These are phyloP conservation scores for Umbellularia californica DNA, from an alignment of 164 flowering plant genomes.

Conservation along the genomic window DNA sequence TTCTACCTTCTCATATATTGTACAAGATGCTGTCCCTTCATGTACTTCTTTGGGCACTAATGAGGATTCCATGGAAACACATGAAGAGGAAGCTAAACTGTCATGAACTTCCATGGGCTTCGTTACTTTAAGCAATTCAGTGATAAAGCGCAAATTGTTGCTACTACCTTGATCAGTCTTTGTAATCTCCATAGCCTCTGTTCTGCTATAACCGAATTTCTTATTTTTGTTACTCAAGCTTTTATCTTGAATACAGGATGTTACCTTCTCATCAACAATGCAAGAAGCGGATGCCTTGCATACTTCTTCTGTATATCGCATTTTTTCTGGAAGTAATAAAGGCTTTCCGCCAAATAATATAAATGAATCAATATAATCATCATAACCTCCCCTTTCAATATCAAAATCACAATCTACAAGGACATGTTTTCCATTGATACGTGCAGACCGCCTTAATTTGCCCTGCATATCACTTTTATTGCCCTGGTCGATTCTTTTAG, in stretches of 20 bases:
- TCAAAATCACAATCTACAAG: not conserved
- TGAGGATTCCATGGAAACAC: not conserved
- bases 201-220: not conserved
- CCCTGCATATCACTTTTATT: not conserved
- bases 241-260: constrained; percentile 6
- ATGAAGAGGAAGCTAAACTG: not conserved
- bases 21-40: no score
- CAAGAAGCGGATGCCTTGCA: not conserved
- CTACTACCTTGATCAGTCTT: no score
- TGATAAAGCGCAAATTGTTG: no score
- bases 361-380: not conserved
- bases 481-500: not conserved
- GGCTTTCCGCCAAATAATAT: not conserved
- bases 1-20: no score
- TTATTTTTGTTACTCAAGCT: constrained; percentile 7
- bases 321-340: not conserved
- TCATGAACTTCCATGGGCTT: not conserved
- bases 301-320: not conserved
- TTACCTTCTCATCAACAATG: constrained; percentile 8
- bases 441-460: constrained; percentile 3
- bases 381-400: not conserved
- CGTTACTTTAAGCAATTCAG: no score
- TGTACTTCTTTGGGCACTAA: not conserved
- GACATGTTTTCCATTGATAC: constrained; percentile 5
- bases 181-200: not conserved